Evolutionary conservation across 208 protist genomes (phyloP).

Genomic region (Leishmania tropica): DNA sequence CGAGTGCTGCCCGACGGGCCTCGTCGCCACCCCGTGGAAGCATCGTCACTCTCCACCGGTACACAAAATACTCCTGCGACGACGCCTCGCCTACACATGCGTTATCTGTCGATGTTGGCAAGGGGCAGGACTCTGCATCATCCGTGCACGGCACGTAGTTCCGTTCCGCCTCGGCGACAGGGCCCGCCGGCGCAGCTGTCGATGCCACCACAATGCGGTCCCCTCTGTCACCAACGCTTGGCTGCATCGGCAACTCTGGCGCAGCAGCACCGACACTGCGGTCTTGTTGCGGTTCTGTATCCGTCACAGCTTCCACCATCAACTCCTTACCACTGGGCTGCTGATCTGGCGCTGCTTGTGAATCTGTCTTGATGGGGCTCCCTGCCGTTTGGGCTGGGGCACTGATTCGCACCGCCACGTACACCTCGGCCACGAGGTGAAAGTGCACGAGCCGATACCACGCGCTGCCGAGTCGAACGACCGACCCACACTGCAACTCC

Average conservation of each 20-base stretch:
- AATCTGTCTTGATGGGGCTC: not conserved
- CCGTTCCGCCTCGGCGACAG: not conserved
- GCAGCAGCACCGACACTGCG: not conserved
- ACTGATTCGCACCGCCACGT: constrained; percentile 53
- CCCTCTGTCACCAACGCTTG: not conserved
- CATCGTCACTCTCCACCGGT: constrained; percentile 61
- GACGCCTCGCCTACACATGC: not conserved
- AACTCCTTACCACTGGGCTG: not conserved
- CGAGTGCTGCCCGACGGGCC: constrained; percentile 61
- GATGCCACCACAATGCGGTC: not conserved
- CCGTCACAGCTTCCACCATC: too few relatives aligned
- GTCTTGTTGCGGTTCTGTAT: not conserved
- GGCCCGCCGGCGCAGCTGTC: not conserved
- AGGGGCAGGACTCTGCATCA: not conserved
- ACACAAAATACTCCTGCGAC: constrained; percentile 47
- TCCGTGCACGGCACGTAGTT: not conserved
- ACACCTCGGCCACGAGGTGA: constrained; percentile 72
- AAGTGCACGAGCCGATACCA: constrained; percentile 57
- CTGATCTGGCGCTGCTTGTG: not conserved
- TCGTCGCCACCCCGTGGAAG: constrained; percentile 49
- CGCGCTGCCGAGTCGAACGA: constrained; percentile 35
- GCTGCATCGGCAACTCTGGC: not conserved
- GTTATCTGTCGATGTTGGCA: not conserved
- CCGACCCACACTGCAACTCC: constrained; percentile 47
- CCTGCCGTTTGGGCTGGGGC: constrained; percentile 1